Evolutionary conservation across 768 basidiomycete genomes (phyloP), one percentile per base, ranked within the genome.

Genomic region (Tephrocybe sp.): DNA sequence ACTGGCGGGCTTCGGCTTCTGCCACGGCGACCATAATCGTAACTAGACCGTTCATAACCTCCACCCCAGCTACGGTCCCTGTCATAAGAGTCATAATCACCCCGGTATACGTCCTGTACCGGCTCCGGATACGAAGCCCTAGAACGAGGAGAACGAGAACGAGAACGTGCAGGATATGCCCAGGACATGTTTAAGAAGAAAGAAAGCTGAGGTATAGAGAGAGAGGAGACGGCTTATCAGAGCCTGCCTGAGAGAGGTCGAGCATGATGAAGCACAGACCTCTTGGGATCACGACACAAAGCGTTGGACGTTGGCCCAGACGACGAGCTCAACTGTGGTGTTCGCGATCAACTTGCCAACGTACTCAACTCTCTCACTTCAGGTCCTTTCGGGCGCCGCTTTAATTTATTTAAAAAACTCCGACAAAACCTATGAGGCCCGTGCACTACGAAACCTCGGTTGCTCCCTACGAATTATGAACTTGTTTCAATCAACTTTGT

Each of bases 241-340:
- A 82, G 83, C 75, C 82, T 79, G 78, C 77, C 73, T 76, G 79
- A 77, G 75, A 74, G 82, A 80, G 82, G 85, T 81, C 84, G 86
- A 83, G 87, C 88, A 90, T 89, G 82, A 84, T 80, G 83, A 84
- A 84, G 84, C 80, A 92, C 89, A 88, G 89, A 92, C 89, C 89
- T 92, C 87, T 86, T 83, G 77, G 75, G 75, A 79, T 77, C 77
- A 73, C 78, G 77, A 74, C 75, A 75, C 69, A 70, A 62, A 59
- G 70, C 69, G 72, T 55, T 68, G 66, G 64, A 66, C 70, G 73
- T 71, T 71, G 74, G 68, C 68, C 65, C 55, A 62, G 57, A 60
- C 67, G 61, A 64, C 56, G 67, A 73, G 72, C 72, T 70, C 71
- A 73, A 72, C 71, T 61, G 60, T 72, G 65, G 69, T 82, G 80